Evolutionary conservation across 2,329 filamentous ascomycete species (phyloP).

Genomic region (Corinectria fuckeliana): DNA sequence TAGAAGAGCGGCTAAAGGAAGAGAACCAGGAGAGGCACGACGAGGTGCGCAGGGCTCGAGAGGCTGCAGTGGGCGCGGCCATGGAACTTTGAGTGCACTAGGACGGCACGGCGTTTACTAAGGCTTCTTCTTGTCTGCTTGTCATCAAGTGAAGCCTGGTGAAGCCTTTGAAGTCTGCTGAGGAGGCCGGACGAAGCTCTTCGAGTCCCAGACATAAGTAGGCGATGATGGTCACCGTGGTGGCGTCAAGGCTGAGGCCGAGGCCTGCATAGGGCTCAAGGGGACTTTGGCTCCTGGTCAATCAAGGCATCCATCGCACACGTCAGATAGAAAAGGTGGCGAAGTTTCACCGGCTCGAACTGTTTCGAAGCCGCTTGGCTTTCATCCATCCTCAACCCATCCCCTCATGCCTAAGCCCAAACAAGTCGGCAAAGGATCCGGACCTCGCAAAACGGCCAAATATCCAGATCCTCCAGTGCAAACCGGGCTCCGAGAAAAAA

Average conservation of each 20-base stretch:
- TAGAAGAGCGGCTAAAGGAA: constrained; percentile 72
- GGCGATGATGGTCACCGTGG: not conserved
- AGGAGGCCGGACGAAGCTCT: not conserved
- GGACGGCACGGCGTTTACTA: not conserved
- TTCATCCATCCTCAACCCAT: constrained; percentile 8
- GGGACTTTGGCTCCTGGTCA: not conserved
- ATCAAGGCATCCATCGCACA: constrained; percentile 2
- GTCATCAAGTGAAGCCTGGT: not conserved
- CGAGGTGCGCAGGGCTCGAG: constrained; percentile 56
- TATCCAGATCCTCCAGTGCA: not conserved
- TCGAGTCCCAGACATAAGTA: not conserved
- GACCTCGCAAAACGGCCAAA: not conserved
- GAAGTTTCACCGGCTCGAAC: not conserved
- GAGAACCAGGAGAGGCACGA: constrained; percentile 66
- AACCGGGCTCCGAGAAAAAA: not conserved
- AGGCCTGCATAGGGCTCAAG: not conserved
- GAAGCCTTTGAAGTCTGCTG: not conserved
- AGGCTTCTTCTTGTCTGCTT: not conserved
- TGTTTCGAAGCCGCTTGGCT: constrained; percentile 8
- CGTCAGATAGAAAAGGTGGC: constrained; percentile 12
- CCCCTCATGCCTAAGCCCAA: constrained; percentile 3
- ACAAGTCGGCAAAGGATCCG: not conserved
- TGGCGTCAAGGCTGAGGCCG: no score
- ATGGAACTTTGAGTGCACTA: constrained; percentile 56
- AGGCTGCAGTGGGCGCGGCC: constrained; percentile 62